A percentile compares a stretch with the other conserved stretches of the same genome.
phyloP scores from a whole-genome alignment of 352 stramenopile genomes.

The Phytophthora fragariae region DNA sequence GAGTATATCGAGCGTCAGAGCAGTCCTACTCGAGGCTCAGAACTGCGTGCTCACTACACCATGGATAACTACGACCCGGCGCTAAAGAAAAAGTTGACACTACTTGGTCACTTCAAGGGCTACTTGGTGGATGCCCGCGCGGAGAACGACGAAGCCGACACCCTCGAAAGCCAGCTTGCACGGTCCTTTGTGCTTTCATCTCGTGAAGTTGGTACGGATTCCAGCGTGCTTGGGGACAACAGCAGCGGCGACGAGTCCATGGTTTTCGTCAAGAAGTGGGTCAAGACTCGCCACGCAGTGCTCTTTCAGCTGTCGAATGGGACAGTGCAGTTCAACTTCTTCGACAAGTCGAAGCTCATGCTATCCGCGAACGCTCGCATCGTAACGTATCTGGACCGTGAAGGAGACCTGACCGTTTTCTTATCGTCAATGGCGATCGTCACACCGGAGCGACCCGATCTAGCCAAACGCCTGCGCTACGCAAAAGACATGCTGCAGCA shows the following conservation, averaged over 20 bases:
- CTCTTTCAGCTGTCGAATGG: slow-evolving; percentile 97
- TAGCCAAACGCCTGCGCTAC: slow-evolving; percentile 90
- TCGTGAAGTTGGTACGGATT: slow-evolving; percentile 37
- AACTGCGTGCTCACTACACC: slow-evolving; percentile 50
- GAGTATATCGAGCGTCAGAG: slow-evolving; percentile 95
- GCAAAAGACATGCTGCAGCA: slow-evolving; percentile 97
- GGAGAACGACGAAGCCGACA: slow-evolving; percentile 58
- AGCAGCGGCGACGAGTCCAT: slow-evolving; percentile 49
- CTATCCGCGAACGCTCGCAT: slow-evolving; percentile 91
- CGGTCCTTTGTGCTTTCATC: slow-evolving; percentile 33
- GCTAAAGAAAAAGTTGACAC: slow-evolving; percentile 98
- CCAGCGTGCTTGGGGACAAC: slow-evolving; percentile 16
- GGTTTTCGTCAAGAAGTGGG: slow-evolving; percentile 98
- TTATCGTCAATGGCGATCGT: slow-evolving; percentile 67
- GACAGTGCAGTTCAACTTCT: slow-evolving; percentile 97
- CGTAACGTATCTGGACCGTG: slow-evolving; percentile 91
- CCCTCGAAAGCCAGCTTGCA: slow-evolving; percentile 52
- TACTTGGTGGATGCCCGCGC: slow-evolving; percentile 94
- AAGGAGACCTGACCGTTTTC: slow-evolving; percentile 64
- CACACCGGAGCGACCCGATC: slow-evolving; percentile 63
- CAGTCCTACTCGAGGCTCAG: slow-evolving; percentile 38
- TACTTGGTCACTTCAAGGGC: slow-evolving; percentile 97
- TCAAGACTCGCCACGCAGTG: slow-evolving; percentile 97
- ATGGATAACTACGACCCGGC: slow-evolving; percentile 80
- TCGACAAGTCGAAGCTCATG: slow-evolving; percentile 96